These are phyloP conservation scores for Solanum hybrid DNA, from an alignment of 305 asterid genomes.

Conservation along the genomic window DNA sequence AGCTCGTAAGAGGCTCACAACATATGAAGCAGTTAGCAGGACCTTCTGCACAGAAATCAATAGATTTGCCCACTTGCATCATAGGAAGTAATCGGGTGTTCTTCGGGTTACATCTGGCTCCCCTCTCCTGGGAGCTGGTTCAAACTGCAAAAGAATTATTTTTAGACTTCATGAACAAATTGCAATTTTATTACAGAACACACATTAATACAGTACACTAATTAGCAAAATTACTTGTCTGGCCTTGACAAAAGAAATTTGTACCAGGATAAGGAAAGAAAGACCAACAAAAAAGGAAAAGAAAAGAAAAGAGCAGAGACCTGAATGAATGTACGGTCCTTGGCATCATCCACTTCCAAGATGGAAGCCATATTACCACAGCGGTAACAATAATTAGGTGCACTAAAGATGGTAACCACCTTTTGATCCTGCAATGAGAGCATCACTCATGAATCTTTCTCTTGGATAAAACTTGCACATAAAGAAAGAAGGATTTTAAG, in stretches of 20 bases:
- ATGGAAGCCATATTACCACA: conserved; percentile 58
- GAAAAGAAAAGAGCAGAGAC: conserved; percentile 12
- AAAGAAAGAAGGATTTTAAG: not conserved
- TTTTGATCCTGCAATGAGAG: conserved; percentile 41
- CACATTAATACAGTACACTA: not conserved
- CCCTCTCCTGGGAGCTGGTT: conserved; percentile 58
- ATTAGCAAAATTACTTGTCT: not conserved
- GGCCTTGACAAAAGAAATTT: not conserved
- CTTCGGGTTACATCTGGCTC: conserved; percentile 63
- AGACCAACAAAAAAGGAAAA: not conserved
- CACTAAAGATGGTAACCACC: conserved; percentile 52
- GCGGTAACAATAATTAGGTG: conserved; percentile 53
- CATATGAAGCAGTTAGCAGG: conserved; percentile 15
- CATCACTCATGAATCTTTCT: conserved; percentile 10
- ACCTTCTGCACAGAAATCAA: conserved; percentile 13
- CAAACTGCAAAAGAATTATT: conserved; percentile 30
- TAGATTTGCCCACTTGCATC: conserved; percentile 16
- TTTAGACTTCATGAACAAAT: not conserved
- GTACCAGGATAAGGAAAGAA: not conserved
- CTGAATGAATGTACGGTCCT: conserved; percentile 45
- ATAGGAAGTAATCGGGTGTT: conserved; percentile 55
- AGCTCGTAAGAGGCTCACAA: not conserved
- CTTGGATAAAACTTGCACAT: not conserved
- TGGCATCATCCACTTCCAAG: conserved; percentile 49
- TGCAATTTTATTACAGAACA: not conserved